Base-by-base conservation (phyloP, 1,139 yeast genomes). In the Debaryomyces coudertii region DNA sequence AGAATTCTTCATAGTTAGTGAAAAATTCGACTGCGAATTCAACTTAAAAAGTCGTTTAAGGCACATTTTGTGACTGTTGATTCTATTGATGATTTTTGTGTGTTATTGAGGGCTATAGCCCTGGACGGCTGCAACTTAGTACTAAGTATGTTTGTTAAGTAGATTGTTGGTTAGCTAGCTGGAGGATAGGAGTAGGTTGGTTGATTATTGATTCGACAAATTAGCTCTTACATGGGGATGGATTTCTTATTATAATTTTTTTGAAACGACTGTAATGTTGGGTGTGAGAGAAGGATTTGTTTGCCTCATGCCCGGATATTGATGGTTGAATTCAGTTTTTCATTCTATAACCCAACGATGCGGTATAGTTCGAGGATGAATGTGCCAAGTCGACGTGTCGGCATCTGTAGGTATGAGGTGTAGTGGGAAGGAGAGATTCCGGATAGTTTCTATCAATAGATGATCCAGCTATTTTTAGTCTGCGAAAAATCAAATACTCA, bases 1-100 rank as follows among this genome's bases (percentile, higher is more conserved):
- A 23, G 24, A 20, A 20, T 7, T 14, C 34, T 20, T 28, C 35
- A 34, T 34, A 34, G 44, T 34, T 25, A 35, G 25, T 36, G 40
- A 36, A 36, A 36, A 36, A 36, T 36, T 36, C 30, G 23, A 14
- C n/a, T 29, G 40, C 20, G 20, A 36, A 14, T 7, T 25, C 22
- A 28, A 14, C 33, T 7, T 25, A 31, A 16, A 33, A 29, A 7
- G 7, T 3, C 24, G 36, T 33, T 23, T 20, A 8, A 9, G 9
- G 14, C 5, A 7, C 36, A 11, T 3, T 16, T 18, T 33, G 36
- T 33, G 36, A 33, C 36, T 18, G 24, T 16, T 33, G 4, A n/a
- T n/a, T n/a, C n/a, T 15, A 14, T 5, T 30, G 5, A 3, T 11
- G 1, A 2, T 5, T n/a, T 9, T n/a, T n/a, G n/a, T n/a, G n/a